These are phyloP conservation scores for Lyophyllum semitale DNA, from an alignment of 768 basidiomycete genomes.

Conservation along the genomic window DNA sequence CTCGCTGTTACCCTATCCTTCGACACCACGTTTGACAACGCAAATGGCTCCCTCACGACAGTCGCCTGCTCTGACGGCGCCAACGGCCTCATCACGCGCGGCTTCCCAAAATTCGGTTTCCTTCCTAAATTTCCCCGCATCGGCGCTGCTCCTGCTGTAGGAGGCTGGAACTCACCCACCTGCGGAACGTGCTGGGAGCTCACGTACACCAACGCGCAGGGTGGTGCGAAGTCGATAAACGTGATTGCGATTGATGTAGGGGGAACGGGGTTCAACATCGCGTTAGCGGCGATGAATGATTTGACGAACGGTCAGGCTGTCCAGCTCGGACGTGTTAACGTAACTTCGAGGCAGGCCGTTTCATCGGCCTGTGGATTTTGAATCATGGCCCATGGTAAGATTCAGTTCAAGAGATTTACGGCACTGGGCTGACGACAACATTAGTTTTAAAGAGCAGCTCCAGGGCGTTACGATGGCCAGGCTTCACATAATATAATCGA, in stretches of 20 bases:
- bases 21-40: conserved; percentile 44
- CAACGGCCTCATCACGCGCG: conserved; percentile 40
- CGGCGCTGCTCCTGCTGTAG: conserved; percentile 47
- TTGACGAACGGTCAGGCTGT: conserved; percentile 32
- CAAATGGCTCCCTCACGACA: conserved; percentile 27
- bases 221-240: conserved; percentile 33
- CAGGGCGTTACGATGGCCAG: not conserved
- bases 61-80: conserved; percentile 52
- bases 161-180: conserved; percentile 42
- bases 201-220: conserved; percentile 34
- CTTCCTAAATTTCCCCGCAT: conserved; percentile 56
- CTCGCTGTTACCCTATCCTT: conserved; percentile 26
- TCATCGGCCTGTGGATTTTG: conserved; percentile 26
- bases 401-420: not conserved
- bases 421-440: too few relatives aligned
- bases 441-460: not conserved
- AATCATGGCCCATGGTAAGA: not conserved
- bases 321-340: conserved; percentile 25
- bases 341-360: conserved; percentile 21
- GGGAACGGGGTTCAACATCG: conserved; percentile 21
- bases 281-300: conserved; percentile 33
- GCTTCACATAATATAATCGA: not conserved
- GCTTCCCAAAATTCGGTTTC: conserved; percentile 43
- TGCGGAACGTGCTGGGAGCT: conserved; percentile 61
- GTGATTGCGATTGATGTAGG: conserved; percentile 48